Evolutionary conservation across 1,139 yeast genomes (phyloP).

Genomic region (Taphrina flavorubra): DNA sequence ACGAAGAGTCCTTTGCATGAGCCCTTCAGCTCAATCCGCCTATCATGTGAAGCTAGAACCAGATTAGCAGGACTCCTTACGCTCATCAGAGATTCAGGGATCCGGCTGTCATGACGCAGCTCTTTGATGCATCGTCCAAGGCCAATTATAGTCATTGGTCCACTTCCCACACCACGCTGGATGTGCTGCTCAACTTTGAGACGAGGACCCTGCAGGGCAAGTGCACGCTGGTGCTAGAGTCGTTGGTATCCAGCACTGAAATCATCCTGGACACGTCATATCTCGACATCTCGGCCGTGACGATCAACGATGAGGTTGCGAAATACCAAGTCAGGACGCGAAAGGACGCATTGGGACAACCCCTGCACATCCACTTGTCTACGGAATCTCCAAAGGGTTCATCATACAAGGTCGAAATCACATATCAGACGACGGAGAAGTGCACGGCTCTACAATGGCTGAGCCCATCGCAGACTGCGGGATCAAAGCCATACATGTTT

Average conservation of each 20-base stretch:
- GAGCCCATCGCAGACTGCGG: conserved; percentile 77
- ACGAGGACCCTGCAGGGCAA: conserved; percentile 61
- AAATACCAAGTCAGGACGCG: conserved; percentile 57
- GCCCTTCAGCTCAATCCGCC: too few species aligned
- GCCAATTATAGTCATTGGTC: conserved; percentile 24
- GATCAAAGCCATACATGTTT: conserved; percentile 75
- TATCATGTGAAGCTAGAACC: too few species aligned
- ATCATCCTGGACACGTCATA: conserved; percentile 73
- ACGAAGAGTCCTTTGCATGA: too few species aligned
- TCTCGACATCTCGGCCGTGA: conserved; percentile 59
- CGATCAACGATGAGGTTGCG: conserved; percentile 55
- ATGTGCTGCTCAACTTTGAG: conserved; percentile 58
- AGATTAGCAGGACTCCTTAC: too few species aligned
- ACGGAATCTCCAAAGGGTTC: conserved; percentile 43
- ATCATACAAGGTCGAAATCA: conserved; percentile 55
- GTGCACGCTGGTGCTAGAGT: conserved; percentile 59
- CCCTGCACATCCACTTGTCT: conserved; percentile 56
- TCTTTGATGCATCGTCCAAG: conserved; percentile 29
- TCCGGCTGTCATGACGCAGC: conserved; percentile 13
- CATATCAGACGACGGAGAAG: conserved; percentile 68
- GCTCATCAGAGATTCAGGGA: too few species aligned
- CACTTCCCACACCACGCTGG: conserved; percentile 24
- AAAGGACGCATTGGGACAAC: conserved; percentile 70
- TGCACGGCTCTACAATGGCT: conserved; percentile 91
- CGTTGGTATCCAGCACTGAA: conserved; percentile 49